A percentile compares a stretch with the other conserved stretches of the same genome.
phyloP scores from a whole-genome alignment of 2,329 filamentous ascomycete species.

The Calonectria montana region DNA sequence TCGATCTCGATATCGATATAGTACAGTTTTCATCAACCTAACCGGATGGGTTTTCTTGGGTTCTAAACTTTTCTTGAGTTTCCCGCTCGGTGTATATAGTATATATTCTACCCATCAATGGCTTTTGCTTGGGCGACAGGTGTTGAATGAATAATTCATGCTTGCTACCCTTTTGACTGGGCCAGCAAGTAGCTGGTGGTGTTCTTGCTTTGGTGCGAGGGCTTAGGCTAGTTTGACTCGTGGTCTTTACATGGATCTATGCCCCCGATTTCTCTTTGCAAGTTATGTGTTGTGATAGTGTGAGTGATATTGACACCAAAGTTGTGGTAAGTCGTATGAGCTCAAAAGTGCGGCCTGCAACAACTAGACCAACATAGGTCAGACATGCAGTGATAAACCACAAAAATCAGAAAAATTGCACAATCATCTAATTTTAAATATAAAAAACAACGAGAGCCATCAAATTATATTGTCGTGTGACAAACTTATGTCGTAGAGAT shows the following conservation, averaged over 20 bases:
- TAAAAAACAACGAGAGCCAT: too few species aligned
- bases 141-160: not conserved
- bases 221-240: not conserved
- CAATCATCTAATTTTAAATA: not conserved
- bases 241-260: not conserved
- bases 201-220: too few species aligned
- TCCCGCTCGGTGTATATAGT: too few species aligned
- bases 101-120: not conserved
- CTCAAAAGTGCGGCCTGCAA: too few species aligned
- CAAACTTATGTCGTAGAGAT: not conserved
- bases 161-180: not conserved
- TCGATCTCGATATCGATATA: not conserved
- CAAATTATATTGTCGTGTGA: not conserved
- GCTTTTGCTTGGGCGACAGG: not conserved
- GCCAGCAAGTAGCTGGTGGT: not conserved
- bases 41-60: too few species aligned
- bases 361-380: not conserved
- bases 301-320: not conserved
- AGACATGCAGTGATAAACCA: not conserved
- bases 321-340: not conserved
- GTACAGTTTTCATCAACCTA: not conserved
- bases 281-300: not conserved
- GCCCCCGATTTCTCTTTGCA: not conserved
- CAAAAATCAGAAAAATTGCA: not conserved
- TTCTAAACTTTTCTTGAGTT: not conserved